phyloP scores from a whole-genome alignment of 129 eudicot genomes.

The Oenanthe sinensis region DNA sequence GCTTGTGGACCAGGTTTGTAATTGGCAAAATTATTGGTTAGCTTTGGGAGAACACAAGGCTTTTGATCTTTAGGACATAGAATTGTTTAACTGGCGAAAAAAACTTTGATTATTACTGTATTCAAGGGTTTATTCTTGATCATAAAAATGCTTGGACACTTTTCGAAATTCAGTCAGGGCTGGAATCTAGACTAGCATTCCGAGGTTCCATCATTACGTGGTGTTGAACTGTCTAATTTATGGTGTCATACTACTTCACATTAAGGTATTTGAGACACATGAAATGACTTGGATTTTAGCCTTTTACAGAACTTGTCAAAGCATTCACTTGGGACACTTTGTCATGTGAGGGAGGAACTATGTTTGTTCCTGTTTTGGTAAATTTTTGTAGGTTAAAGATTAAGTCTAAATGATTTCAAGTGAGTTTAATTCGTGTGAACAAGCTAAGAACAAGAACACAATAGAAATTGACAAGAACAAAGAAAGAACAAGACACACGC shows the following conservation, averaged over 20 bases:
- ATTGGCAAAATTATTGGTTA: neutral
- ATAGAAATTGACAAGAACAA: too few species aligned
- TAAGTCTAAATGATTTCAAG: too few species aligned
- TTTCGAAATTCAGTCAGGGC: neutral
- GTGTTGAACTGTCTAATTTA: neutral
- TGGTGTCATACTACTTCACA: neutral
- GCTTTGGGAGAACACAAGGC: neutral
- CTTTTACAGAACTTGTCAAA: neutral
- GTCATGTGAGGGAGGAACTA: conserved; percentile 14
- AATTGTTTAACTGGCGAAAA: neutral
- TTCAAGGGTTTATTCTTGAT: neutral
- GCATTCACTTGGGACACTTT: conserved; percentile 2
- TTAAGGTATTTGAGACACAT: neutral
- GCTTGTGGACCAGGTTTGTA: neutral
- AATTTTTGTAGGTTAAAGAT: too few species aligned
- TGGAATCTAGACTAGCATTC: neutral
- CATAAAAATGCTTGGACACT: neutral
- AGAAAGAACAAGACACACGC: too few species aligned
- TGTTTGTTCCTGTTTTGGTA: too few species aligned
- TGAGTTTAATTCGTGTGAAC: too few species aligned
- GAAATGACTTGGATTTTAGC: conserved; percentile 3
- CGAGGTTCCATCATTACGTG: neutral
- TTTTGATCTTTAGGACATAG: neutral
- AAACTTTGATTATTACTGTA: neutral
- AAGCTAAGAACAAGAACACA: too few species aligned